Evolutionary conservation across 768 basidiomycete species (phyloP).

Genomic region (Leccinum truebloodii): DNA sequence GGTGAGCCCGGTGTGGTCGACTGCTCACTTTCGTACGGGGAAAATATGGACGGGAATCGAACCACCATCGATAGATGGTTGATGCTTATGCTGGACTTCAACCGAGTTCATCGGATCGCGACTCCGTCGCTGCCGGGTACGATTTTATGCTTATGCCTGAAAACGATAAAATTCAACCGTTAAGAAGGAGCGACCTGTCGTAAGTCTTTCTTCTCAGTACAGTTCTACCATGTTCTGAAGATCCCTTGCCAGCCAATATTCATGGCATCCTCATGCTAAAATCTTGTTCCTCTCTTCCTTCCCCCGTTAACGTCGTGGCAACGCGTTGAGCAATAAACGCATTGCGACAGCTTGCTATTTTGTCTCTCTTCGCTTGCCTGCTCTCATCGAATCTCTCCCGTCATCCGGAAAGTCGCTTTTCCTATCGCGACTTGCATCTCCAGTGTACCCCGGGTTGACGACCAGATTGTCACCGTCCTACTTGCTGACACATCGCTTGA

Average conservation of each 20-base stretch:
- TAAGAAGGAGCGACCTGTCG: slow-evolving; percentile 58
- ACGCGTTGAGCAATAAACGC: slow-evolving; percentile 62
- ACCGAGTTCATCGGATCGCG: slow-evolving; percentile 54
- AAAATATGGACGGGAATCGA: slow-evolving; percentile 37
- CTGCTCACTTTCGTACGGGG: slow-evolving; percentile 59
- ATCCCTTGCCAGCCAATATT: slow-evolving; percentile 50
- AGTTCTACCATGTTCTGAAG: slow-evolving; percentile 15
- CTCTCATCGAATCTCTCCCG: slow-evolving; percentile 82
- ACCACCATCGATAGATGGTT: slow-evolving; percentile 76
- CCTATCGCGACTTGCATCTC: slow-evolving; percentile 70
- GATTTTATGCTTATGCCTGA: slow-evolving; percentile 47
- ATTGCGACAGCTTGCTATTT: slow-evolving; percentile 61
- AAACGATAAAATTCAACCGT: slow-evolving; percentile 31
- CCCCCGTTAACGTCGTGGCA: slow-evolving; percentile 48
- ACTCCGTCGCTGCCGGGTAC: slow-evolving; percentile 41
- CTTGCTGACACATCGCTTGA: slow-evolving; percentile 96
- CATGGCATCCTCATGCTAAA: slow-evolving; percentile 69
- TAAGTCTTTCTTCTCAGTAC: slow-evolving; percentile 27
- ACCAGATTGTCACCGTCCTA: slow-evolving; percentile 83
- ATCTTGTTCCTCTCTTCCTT: slow-evolving; percentile 29
- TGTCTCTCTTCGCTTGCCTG: slow-evolving; percentile 69
- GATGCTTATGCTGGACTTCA: slow-evolving; percentile 67
- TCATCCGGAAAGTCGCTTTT: slow-evolving; percentile 88
- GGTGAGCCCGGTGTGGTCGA: slow-evolving; percentile 63
- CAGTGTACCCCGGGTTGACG: slow-evolving; percentile 59